Percentiles rank a stretch among this genome's conserved stretches.
Evolutionary conservation across 2,329 filamentous ascomycete genomes (phyloP).

Genomic region (Biscogniauxia marginata): DNA sequence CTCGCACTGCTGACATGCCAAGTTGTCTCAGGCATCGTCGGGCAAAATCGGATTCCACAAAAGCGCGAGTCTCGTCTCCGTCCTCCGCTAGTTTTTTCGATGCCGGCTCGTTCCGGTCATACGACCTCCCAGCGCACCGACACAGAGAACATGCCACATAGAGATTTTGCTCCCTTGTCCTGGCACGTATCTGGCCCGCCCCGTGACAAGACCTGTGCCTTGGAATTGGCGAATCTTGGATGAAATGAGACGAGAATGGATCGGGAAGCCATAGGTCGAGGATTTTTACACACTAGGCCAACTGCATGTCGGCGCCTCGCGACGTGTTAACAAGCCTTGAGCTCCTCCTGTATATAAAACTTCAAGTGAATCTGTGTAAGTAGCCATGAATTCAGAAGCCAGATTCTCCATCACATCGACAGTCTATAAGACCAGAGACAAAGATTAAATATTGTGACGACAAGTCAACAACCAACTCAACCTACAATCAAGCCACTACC

Average conservation of each 20-base stretch:
- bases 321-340: conserved; percentile 4
- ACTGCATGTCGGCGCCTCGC: conserved; percentile 2
- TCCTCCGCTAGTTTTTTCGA: background rate
- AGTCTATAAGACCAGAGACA: background rate
- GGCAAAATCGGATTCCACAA: background rate
- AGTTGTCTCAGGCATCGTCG: background rate
- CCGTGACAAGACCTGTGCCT: background rate
- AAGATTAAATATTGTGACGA: conserved; percentile 10
- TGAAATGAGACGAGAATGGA: conserved; percentile 21
- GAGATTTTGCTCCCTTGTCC: conserved; percentile 1
- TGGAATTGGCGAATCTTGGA: conserved; percentile 1
- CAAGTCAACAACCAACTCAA: conserved; percentile 3
- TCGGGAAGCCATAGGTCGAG: conserved; percentile 13
- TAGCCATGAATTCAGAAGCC: background rate
- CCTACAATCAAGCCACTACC: conserved; percentile 3
- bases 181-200: background rate
- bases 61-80: background rate
- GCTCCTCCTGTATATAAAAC: background rate
- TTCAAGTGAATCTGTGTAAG: background rate
- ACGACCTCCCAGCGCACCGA: conserved; percentile 7
- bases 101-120: conserved; percentile 15
- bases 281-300: conserved; percentile 9
- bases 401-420: background rate
- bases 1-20: too few species aligned
- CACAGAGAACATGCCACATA: conserved; percentile 5